Evolutionary conservation across 768 basidiomycete species (phyloP).

Genomic region (Suillus clintonianus): DNA sequence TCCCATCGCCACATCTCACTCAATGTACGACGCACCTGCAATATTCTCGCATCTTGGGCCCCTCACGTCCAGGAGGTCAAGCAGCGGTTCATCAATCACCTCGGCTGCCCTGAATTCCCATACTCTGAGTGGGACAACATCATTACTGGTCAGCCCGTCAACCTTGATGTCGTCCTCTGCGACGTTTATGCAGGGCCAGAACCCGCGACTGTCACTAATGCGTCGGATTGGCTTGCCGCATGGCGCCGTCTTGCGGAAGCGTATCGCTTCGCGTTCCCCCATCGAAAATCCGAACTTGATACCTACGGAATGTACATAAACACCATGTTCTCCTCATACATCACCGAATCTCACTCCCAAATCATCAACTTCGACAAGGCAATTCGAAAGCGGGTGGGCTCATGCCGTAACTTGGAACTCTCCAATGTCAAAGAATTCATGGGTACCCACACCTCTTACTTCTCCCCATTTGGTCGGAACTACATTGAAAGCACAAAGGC

Average conservation of each 20-base stretch:
- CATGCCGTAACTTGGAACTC: slow-evolving; percentile 17
- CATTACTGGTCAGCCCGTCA: slow-evolving; percentile 13
- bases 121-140: slow-evolving; percentile 25
- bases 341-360: slow-evolving; percentile 4
- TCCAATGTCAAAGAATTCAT: slow-evolving; percentile 19
- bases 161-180: slow-evolving; percentile 15
- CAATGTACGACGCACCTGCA: neutral
- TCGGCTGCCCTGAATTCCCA: slow-evolving; percentile 21
- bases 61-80: neutral
- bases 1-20: neutral
- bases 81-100: slow-evolving; percentile 1
- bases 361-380: slow-evolving; percentile 36
- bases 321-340: slow-evolving; percentile 19
- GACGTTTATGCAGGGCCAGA: neutral
- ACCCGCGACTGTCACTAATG: slow-evolving; percentile 11
- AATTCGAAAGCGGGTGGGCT: slow-evolving; percentile 23
- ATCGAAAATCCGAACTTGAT: slow-evolving; percentile 25
- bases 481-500: neutral
- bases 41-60: neutral
- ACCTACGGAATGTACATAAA: slow-evolving; percentile 28
- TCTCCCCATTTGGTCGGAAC: neutral
- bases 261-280: slow-evolving; percentile 24
- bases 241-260: slow-evolving; percentile 19
- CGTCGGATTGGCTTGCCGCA: slow-evolving; percentile 26
- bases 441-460: slow-evolving; percentile 5